Base-by-base conservation (phyloP, 306 rosid species). In the Nissolia schottii region DNA sequence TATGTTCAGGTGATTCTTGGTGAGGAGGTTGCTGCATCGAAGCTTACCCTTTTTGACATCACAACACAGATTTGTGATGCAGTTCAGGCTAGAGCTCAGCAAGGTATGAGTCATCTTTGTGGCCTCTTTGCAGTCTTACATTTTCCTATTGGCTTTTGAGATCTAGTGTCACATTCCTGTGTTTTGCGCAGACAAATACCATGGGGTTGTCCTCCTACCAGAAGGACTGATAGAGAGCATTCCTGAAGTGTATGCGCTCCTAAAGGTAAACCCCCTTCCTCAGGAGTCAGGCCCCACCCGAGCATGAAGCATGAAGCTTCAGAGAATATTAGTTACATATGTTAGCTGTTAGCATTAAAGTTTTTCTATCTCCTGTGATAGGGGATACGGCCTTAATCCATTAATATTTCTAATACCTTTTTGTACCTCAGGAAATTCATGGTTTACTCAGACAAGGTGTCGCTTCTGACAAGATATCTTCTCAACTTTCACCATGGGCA, bases 141-240 rank as follows among this genome's bases (percentile, higher is more conserved):
- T 32, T 27, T 41, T 25, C n/a, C n/a, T 73, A 19, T 23, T 48
- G 6, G 24, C 31, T 71, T 66, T 41, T 60, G 41, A 32, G 35
- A 29, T 65, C 74, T 25, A 35, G 34, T 45, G 25, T 78, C 77
- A 66, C 53, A 82, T 50, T 34, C 24, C 43, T 70, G 7, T 59
- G 29, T 80, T 75, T 70, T 70, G 49, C 31, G 54, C 83, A 94
- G 97, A 94, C 76, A 94, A 94, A 85, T 78, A 91, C 79, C 99
- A 94, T 64, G 97, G 99, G 49, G 99, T 94, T 58, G 85, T 94
- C 81, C 87, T 94, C 64, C 83, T 94, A 31, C 97, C 99, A 13
- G 99, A 94, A 85, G 99, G 99, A 34, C 88, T 94, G 43, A 94
- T 94, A 45, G 99, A 94, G 88, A 94, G 93, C 88, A 94, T 94